These are phyloP conservation scores for Ophiostoma fasciatum DNA, from an alignment of 2,329 filamentous ascomycete genomes.

Conservation along the genomic window DNA sequence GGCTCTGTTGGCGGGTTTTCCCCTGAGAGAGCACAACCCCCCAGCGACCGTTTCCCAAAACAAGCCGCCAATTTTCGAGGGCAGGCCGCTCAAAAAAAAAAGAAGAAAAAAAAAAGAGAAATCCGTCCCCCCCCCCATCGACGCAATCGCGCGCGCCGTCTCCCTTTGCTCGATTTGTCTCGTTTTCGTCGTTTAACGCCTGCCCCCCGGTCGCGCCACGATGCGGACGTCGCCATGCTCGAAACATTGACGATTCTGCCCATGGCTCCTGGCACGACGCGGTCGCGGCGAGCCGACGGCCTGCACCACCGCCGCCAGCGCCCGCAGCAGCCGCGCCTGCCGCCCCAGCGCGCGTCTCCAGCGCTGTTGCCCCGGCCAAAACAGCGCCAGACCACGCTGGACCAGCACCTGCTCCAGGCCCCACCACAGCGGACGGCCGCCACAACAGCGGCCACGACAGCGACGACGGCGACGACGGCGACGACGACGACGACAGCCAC, in stretches of 20 bases:
- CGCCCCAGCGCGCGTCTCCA: constrained; percentile 8
- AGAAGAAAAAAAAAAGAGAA: not conserved
- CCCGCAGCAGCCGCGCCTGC: constrained; percentile 12
- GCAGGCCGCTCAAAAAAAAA: not conserved
- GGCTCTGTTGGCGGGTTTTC: no score
- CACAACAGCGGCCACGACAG: constrained; percentile 1
- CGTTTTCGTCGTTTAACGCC: no score
- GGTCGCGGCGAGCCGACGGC: constrained; percentile 13
- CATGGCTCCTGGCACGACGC: constrained; percentile 13
- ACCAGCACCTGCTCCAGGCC: constrained; percentile 5
- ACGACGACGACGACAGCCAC: not conserved
- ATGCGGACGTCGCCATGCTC: constrained; percentile 11
- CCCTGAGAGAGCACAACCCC: no score
- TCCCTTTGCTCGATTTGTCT: no score
- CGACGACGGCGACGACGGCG: constrained; percentile 1
- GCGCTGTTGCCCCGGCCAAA: constrained; percentile 10
- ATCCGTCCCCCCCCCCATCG: not conserved
- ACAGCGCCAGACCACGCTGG: constrained; percentile 9
- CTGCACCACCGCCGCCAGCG: constrained; percentile 11
- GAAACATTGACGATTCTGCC: constrained; percentile 11
- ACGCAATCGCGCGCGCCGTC: not conserved
- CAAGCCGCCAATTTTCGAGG: not conserved
- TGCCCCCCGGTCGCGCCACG: not conserved
- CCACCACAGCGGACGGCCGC: not conserved
- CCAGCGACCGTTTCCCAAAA: no score